Evolutionary conservation across 805 yeast genomes (phyloP), one percentile per base, ranked within the genome.

Genomic region (Metschnikowia lochheadii): DNA sequence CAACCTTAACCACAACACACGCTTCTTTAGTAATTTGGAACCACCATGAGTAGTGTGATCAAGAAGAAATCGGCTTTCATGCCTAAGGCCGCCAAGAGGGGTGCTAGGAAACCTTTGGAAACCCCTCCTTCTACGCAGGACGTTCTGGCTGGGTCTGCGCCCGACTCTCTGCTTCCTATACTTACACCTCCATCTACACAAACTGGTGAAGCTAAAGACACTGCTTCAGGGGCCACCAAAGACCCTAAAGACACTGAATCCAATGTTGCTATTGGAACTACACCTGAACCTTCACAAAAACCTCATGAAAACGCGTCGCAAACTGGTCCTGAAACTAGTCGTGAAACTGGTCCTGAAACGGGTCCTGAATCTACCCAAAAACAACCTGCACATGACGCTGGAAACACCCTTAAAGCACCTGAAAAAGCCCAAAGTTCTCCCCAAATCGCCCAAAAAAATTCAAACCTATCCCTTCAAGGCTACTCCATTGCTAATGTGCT

Each of bases 41-140:
- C 10, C 31, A 46, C 33, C 44, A 76, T 75, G 80, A 76, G 79
- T 66, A 71, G 78, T 67, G 65, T 77, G 21, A 73, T 75, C 45
- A 73, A 72, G 66, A 67, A 67, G 62, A 79, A 83, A 23, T 77
- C 85, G 11, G 80, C 85, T 49, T 85, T 85, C 65, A 73, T 78
- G n/a, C 90, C 90, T 2, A 84, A 83, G 54, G 55, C 69, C 36
- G 66, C 63, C 57, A 65, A 63, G 56, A 58, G 65, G 37, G 53
- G 56, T 8, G 52, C 60, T 15, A 59, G 63, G 51, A 63, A 59
- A 43, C 40, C 38, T 14, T 14, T 32, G 15, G 49, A 56, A 17
- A 51, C 60, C 13, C 57, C 60, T n/a, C 57, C 63, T 3, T 48
- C 61, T 14, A 52, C 61, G 6, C 61, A 58, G 43, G 46, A 26